Base-by-base conservation (phyloP, 164 flowering plant genomes). In the Cinnamomum micranthum region DNA sequence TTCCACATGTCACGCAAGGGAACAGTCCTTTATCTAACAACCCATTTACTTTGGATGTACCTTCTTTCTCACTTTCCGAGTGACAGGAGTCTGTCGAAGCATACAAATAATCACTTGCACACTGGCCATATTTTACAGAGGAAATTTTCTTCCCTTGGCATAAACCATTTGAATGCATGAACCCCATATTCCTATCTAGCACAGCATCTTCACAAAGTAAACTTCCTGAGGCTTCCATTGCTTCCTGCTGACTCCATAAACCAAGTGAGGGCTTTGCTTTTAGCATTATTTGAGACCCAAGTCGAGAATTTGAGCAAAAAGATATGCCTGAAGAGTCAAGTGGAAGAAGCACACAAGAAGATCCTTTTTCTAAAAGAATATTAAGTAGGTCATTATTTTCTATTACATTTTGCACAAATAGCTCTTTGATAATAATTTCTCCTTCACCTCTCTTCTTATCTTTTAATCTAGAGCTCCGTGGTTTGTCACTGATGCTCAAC, bases 1-100 rank as follows among this genome's bases (percentile, higher is more conserved):
- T 88, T 76, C 99, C 99, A 84, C 99, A 96, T 2, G 91, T 90
- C 73, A 90, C 97, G 81, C 99, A 96, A 25, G 97, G 90, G 81
- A 96, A 91, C 27, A 91, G 86, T 71, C 92, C 90, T 72, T 88
- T 89, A 73, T 88, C 90, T 4, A 89, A 82, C 79, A 86, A 74
- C 58, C 83, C 82, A 79, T 84, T 83, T 76, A 80, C 78, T 60
- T 79, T 84, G 69, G 74, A 77, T 47, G 59, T 71, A 74, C 69
- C 52, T 68, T 77, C 83, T 19, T 59, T 75, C 76, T 62, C 82
- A 75, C 73, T 55, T 24, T 79, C 79, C 10, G n/a, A 31, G 24
- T 77, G 72, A 74, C 65, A 64, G 17, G 65, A 62, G 33, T 75
- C 75, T 50, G 82, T 28, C 13, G 77, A 70, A 24, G 75, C 58